Conservation (phyloP, 257 asterid species). For the Fraxinus anomala region DNA sequence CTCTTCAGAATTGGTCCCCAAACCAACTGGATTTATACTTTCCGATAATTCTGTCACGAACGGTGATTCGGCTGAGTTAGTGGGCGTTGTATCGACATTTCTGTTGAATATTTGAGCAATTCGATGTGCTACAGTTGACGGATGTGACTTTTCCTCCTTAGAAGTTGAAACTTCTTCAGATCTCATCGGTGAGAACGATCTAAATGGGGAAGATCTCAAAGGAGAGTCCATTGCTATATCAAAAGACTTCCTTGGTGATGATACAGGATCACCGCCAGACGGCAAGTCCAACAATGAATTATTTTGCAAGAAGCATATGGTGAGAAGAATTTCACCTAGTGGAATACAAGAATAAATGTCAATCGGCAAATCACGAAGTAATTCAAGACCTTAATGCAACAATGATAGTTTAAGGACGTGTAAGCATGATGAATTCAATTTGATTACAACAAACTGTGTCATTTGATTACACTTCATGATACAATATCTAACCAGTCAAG, state of each 20-base stretch:
- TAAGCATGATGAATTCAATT: not conserved
- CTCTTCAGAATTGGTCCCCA: conserved; percentile 50
- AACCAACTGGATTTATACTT: conserved; percentile 35
- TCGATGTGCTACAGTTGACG: conserved; percentile 63
- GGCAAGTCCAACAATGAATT: conserved; percentile 54
- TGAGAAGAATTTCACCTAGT: conserved; percentile 86
- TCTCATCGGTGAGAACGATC: conserved; percentile 2
- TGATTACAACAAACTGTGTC: not conserved
- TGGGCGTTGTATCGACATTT: conserved; percentile 56
- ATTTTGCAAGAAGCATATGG: conserved; percentile 69
- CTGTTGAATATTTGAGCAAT: conserved; percentile 86
- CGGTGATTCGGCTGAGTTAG: conserved; percentile 42
- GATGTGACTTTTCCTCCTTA: not conserved
- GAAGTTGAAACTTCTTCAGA: not conserved
- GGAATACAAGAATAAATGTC: conserved; percentile 24
- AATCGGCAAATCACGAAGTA: conserved; percentile 16
- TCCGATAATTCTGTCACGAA: conserved; percentile 58
- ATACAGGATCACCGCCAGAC: conserved; percentile 39
- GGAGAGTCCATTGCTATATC: conserved; percentile 47
- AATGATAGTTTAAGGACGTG: not conserved
- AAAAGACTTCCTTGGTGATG: conserved; percentile 41
- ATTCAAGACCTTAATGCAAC: not conserved
- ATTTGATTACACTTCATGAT: not conserved
- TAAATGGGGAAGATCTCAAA: conserved; percentile 48
- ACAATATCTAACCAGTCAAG: not conserved